Evolutionary conservation across 2,329 filamentous ascomycete species (phyloP).

Genomic region (Hypoxylon sp.): DNA sequence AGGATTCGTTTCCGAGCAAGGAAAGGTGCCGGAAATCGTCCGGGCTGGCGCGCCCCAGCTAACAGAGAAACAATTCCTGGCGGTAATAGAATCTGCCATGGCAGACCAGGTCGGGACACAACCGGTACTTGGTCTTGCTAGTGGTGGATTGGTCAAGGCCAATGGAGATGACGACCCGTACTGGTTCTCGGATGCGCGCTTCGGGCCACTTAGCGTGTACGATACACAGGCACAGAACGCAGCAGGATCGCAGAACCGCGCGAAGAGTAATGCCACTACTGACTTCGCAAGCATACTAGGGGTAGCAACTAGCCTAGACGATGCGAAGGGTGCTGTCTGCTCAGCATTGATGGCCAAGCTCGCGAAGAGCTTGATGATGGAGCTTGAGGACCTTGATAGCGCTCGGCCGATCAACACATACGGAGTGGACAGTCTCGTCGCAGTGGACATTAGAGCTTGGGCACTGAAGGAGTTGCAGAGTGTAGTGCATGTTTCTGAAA

Average conservation of each 20-base stretch:
- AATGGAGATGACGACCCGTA: conserved; percentile 52
- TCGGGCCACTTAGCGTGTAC: conserved; percentile 48
- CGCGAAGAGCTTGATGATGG: conserved; percentile 53
- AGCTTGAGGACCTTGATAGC: conserved; percentile 52
- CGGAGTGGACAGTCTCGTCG: conserved; percentile 51
- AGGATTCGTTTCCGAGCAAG: conserved; percentile 51
- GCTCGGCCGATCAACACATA: conserved; percentile 50
- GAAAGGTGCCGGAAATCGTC: conserved; percentile 53
- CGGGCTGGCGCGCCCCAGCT: conserved; percentile 50
- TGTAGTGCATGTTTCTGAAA: conserved; percentile 50
- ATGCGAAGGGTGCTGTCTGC: conserved; percentile 47
- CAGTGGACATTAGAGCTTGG: conserved; percentile 51
- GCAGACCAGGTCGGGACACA: conserved; percentile 41
- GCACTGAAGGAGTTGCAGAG: conserved; percentile 51
- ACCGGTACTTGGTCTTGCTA: conserved; percentile 50
- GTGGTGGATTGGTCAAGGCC: conserved; percentile 50
- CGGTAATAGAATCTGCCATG: conserved; percentile 49
- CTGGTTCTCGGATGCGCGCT: conserved; percentile 53
- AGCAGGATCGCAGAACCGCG: conserved; percentile 24
- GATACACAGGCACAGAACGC: conserved; percentile 45
- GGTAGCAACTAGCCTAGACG: conserved; percentile 44
- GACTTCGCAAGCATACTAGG: conserved; percentile 47
- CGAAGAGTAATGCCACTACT: conserved; percentile 37
- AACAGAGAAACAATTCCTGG: conserved; percentile 46
- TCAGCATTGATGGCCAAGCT: conserved; percentile 51